Evolutionary conservation across 208 protist species (phyloP).

Genomic region (Leishmania major): DNA sequence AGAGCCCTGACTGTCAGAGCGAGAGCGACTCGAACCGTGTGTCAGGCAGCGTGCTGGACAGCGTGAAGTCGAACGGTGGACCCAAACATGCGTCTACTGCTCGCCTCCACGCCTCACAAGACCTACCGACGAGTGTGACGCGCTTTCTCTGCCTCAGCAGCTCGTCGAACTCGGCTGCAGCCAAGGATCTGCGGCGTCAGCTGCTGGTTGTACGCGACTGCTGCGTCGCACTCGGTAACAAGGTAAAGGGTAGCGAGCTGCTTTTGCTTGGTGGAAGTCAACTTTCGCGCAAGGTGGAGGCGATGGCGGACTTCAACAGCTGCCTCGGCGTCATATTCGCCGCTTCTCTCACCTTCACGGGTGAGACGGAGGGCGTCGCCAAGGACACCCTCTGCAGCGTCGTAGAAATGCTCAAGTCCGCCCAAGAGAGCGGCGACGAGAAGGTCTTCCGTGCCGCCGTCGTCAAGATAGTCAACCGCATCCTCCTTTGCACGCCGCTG

Average conservation of each 20-base stretch:
- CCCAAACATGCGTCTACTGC: neutral
- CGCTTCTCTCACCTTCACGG: constrained; percentile 31
- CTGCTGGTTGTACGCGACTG: constrained; percentile 35
- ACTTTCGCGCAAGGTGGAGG: constrained; percentile 21
- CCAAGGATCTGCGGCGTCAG: constrained; percentile 27
- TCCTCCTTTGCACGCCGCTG: constrained; percentile 52
- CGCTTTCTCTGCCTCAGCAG: constrained; percentile 31
- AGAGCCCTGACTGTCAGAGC: neutral
- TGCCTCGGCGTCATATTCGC: constrained; percentile 35
- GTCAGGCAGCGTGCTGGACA: constrained; percentile 18
- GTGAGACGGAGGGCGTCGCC: constrained; percentile 26
- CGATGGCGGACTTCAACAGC: constrained; percentile 33
- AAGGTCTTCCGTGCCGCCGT: constrained; percentile 36
- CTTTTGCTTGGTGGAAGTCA: constrained; percentile 25
- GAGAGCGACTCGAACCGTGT: neutral
- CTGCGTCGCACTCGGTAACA: constrained; percentile 28
- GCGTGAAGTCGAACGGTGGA: neutral
- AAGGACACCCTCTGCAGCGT: constrained; percentile 31
- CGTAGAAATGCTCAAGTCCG: constrained; percentile 32
- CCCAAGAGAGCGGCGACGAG: constrained; percentile 38
- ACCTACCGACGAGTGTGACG: constrained; percentile 25
- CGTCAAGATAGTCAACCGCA: constrained; percentile 40
- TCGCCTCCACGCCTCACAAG: constrained; percentile 17
- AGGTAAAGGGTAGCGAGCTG: constrained; percentile 23
- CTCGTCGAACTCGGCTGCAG: constrained; percentile 6